Percentiles rank a stretch among this genome's conserved stretches.
Evolutionary conservation across 2,329 filamentous ascomycete species (phyloP).

Genomic region (Fusarium haematococcum): DNA sequence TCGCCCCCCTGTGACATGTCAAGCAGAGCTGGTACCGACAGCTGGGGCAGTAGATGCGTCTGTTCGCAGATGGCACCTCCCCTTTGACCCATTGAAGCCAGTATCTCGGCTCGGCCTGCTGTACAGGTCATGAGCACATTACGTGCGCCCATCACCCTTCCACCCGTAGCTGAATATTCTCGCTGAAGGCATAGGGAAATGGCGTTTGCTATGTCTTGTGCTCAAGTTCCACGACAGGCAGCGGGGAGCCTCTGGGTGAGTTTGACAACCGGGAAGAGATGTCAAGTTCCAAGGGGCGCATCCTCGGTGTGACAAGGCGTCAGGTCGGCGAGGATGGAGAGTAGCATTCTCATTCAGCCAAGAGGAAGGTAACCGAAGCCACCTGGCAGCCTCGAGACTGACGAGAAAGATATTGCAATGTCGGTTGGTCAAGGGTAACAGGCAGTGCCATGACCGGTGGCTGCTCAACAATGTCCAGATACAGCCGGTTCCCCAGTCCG

Average conservation of each 20-base stretch:
- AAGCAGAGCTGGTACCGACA: not conserved
- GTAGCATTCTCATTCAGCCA: not conserved
- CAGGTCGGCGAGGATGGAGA: not conserved
- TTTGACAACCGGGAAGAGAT: conserved; percentile 11
- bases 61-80: not conserved
- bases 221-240: conserved; percentile 34
- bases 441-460: not conserved
- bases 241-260: conserved; percentile 18
- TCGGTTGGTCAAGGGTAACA: not conserved
- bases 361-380: not conserved
- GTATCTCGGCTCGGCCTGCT: not conserved
- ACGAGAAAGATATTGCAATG: not conserved
- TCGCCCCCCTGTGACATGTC: conserved; percentile 15
- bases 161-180: not conserved
- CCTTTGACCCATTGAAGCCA: not conserved
- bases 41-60: not conserved
- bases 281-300: not conserved
- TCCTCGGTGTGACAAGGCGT: conserved; percentile 10
- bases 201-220: conserved; percentile 11
- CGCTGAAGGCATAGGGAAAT: not conserved
- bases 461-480: not conserved
- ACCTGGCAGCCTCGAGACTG: not conserved
- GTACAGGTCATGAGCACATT: not conserved
- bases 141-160: not conserved
- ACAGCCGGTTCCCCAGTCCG: not conserved